phyloP scores from a whole-genome alignment of 1,139 yeast species.

The Suhomyces atakaporum region DNA sequence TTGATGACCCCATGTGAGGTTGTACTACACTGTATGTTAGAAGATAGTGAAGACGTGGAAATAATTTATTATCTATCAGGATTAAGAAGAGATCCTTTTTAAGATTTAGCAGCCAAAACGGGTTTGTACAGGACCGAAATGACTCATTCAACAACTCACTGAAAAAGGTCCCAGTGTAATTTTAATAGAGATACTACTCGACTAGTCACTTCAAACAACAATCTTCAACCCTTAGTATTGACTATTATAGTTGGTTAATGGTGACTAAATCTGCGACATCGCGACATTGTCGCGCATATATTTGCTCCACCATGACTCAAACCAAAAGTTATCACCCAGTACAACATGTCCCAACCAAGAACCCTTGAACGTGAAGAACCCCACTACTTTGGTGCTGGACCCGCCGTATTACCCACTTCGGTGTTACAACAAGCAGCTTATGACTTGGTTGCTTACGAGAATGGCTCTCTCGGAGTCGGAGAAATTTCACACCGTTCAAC shows the following conservation, averaged over 20 bases:
- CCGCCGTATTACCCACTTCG: conserved; percentile 82
- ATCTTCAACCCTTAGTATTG: no score
- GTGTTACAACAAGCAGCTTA: conserved; percentile 86
- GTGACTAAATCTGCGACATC: no score
- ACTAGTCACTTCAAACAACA: no score
- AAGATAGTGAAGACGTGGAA: conserved; percentile 57
- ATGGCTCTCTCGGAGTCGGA: conserved; percentile 81
- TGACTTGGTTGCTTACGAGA: conserved; percentile 72
- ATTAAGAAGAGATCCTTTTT: conserved; percentile 19
- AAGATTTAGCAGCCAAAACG: neutral
- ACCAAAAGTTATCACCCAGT: neutral
- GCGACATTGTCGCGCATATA: neutral
- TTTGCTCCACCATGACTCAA: neutral
- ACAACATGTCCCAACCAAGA: conserved; percentile 8
- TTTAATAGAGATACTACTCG: no score
- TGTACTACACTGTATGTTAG: conserved; percentile 57
- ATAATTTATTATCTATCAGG: conserved; percentile 55
- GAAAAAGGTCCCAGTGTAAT: no score
- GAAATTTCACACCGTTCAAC: conserved; percentile 94
- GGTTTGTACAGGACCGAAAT: no score
- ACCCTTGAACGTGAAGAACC: conserved; percentile 67
- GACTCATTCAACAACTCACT: no score
- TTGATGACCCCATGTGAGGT: conserved; percentile 53
- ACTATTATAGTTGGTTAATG: no score
- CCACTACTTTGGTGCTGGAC: conserved; percentile 95